These are phyloP conservation scores for Paramecium tetraurelia DNA, from an alignment of 73 alveolate genomes.

Conservation along the genomic window DNA sequence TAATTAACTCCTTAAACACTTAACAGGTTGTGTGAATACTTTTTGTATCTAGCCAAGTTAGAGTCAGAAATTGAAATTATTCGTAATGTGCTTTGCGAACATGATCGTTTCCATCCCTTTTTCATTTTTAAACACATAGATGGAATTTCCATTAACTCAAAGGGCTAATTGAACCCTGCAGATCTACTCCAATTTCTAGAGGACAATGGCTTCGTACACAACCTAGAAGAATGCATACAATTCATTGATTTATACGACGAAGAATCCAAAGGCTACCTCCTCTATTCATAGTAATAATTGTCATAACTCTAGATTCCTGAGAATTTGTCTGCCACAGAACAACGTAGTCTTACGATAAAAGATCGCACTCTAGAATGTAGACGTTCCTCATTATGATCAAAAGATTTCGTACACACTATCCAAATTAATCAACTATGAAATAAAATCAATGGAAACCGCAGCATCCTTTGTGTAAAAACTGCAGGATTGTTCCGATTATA, in stretches of 20 bases:
- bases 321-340: not conserved
- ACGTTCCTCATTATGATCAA: not conserved
- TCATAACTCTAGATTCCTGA: not conserved
- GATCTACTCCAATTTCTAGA: not conserved
- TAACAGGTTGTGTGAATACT: not conserved
- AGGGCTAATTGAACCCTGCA: not conserved
- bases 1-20: not conserved
- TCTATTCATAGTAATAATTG: slow-evolving; percentile 6
- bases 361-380: not conserved
- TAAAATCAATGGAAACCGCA: not conserved
- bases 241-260: not conserved
- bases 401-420: not conserved
- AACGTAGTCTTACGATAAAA: not conserved
- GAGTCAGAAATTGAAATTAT: not conserved
- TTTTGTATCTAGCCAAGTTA: not conserved
- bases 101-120: not conserved
- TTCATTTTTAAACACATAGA: not conserved
- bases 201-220: not conserved
- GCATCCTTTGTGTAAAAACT: not conserved
- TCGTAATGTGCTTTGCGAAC: not conserved
- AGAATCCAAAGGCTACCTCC: not conserved
- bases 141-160: not conserved
- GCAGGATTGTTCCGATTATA: not conserved
- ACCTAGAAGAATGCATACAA: not conserved
- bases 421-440: slow-evolving; percentile 14